A percentile compares a stretch with the other conserved stretches of the same genome.
Evolutionary conservation across 2,329 filamentous ascomycete genomes (phyloP).

Genomic region (Ceratocystis albifundus): DNA sequence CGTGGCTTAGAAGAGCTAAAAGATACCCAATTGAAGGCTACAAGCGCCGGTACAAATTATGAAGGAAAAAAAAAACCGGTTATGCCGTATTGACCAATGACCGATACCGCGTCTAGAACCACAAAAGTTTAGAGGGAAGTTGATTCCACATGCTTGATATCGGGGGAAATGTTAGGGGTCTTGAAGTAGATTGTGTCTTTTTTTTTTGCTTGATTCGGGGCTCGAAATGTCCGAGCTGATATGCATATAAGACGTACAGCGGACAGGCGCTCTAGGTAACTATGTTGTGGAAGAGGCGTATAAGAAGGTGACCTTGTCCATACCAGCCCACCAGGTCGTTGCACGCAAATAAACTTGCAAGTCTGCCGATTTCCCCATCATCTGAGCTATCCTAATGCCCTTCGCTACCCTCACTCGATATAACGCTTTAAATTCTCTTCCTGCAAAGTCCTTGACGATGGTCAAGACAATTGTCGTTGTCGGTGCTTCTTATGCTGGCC

Average conservation of each 20-base stretch:
- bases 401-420: not conserved
- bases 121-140: not conserved
- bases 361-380: not conserved
- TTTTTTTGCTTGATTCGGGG: not conserved
- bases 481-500: slow-evolving; percentile 43
- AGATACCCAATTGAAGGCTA: not conserved
- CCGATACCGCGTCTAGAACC: too few relatives aligned
- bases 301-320: not conserved
- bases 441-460: slow-evolving; percentile 30
- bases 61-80: too few relatives aligned
- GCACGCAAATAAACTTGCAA: not conserved
- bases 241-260: not conserved
- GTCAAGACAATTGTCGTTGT: slow-evolving; percentile 43
- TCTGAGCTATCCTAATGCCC: not conserved
- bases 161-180: not conserved
- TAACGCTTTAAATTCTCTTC: not conserved
- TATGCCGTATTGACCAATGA: too few relatives aligned
- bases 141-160: not conserved
- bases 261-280: not conserved
- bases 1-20: not conserved
- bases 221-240: slow-evolving; percentile 5
- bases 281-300: not conserved
- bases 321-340: not conserved
- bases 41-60: too few relatives aligned
- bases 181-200: not conserved